phyloP scores from a whole-genome alignment of 495 filamentous ascomycete genomes.

The Clohesyomyces aquaticus region DNA sequence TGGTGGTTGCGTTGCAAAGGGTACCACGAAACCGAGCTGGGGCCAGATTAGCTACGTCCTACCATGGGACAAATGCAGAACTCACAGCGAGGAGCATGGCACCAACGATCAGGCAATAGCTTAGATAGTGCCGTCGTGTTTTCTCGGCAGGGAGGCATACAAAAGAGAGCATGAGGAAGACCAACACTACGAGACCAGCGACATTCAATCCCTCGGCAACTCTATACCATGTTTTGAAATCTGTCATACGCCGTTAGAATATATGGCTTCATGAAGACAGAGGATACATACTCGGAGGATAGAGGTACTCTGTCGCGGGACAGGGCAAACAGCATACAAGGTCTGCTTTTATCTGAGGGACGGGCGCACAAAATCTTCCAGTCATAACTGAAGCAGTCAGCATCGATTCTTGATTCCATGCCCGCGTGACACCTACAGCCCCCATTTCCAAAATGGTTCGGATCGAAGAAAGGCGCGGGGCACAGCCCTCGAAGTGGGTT shows the following conservation, averaged over 20 bases:
- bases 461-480: slow-evolving; percentile 66
- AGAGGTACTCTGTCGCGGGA: slow-evolving; percentile 81
- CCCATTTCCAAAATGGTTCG: slow-evolving; percentile 60
- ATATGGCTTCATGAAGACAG: neutral
- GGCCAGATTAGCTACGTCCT: slow-evolving; percentile 36
- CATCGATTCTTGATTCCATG: slow-evolving; percentile 29
- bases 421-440: slow-evolving; percentile 63
- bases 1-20: slow-evolving; percentile 75
- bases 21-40: slow-evolving; percentile 86
- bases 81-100: slow-evolving; percentile 78
- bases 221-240: slow-evolving; percentile 65
- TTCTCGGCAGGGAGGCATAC: slow-evolving; percentile 81
- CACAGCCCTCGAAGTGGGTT: slow-evolving; percentile 55
- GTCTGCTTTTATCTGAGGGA: slow-evolving; percentile 49
- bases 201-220: slow-evolving; percentile 81
- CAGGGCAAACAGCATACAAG: slow-evolving; percentile 86
- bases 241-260: slow-evolving; percentile 46
- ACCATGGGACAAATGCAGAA: slow-evolving; percentile 10
- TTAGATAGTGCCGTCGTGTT: slow-evolving; percentile 90
- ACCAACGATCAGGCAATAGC: slow-evolving; percentile 77
- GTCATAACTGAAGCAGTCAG: slow-evolving; percentile 59
- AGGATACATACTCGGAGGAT: slow-evolving; percentile 65
- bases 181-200: slow-evolving; percentile 67
- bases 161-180: slow-evolving; percentile 83
- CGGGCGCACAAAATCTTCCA: slow-evolving; percentile 66